Percentiles rank a stretch among this genome's conserved stretches.
Evolutionary conservation across 116 monocot genomes (phyloP).

Genomic region (Posidonia oceanica): DNA sequence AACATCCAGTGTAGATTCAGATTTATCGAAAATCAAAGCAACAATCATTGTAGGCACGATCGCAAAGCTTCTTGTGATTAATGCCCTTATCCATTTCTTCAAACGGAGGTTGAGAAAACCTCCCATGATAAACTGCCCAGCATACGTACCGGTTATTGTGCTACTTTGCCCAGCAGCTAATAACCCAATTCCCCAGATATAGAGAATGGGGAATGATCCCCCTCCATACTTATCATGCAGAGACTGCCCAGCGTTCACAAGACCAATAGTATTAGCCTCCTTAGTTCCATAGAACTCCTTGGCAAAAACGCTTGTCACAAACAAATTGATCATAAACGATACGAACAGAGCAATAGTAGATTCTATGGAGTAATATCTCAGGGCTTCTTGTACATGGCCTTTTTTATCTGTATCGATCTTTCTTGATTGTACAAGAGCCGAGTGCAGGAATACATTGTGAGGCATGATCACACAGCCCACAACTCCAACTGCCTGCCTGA

Average conservation of each 20-base stretch:
- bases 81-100: constrained; percentile 80
- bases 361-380: constrained; percentile 84
- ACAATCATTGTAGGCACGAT: constrained; percentile 85
- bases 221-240: constrained; percentile 76
- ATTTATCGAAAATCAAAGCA: constrained; percentile 72
- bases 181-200: constrained; percentile 94
- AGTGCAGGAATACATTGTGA: constrained; percentile 88
- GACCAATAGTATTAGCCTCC: constrained; percentile 59
- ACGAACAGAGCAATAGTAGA: constrained; percentile 55
- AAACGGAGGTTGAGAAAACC: constrained; percentile 73
- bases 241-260: constrained; percentile 85
- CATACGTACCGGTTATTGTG: constrained; percentile 96
- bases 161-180: constrained; percentile 94
- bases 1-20: constrained; percentile 67
- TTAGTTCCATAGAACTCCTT: constrained; percentile 85
- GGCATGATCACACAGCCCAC: constrained; percentile 96
- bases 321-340: constrained; percentile 78
- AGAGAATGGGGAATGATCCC: constrained; percentile 70
- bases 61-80: constrained; percentile 87
- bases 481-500: constrained; percentile 82
- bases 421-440: constrained; percentile 90
- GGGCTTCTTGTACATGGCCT: constrained; percentile 58
- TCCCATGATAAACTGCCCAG: constrained; percentile 98
- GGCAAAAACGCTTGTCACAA: constrained; percentile 90
- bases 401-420: constrained; percentile 55